Evolutionary conservation across 495 filamentous ascomycete species (phyloP), one percentile per base, ranked within the genome.

Genomic region (Venustampulla echinocandica): DNA sequence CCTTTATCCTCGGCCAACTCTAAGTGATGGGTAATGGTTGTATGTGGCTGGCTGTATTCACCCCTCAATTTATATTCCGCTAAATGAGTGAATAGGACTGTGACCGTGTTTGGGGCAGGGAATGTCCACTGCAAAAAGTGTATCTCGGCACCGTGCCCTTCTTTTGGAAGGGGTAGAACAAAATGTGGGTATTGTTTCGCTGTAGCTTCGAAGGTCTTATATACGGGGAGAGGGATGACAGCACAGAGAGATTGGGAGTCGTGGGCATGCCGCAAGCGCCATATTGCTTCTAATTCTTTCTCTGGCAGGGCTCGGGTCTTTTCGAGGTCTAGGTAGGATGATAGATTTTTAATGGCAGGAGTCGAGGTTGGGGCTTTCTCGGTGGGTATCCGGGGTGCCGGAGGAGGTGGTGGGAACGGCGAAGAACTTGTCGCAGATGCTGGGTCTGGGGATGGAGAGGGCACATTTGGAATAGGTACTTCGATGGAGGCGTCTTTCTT

Each of bases 41-140:
- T 97, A 54, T 98, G 92, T 35, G 92, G 92, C 59, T 79, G 75
- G 42, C 86, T 85, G 56, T 72, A 97, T 58, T 95, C 82, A 22
- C 93, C 92, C 25, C 89, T 76, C 47, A 90, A 68, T 69, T 95
- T 94, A 68, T 82, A 98, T 58, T 94, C 88, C 3, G 83, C 90
- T 19, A 98, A 71, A 53, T 86, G 79, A 6, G 92, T 97, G 66
- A 98, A 97, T 37, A 98, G 79, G 11, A 97, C 79, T 0, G 88
- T 95, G 0, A 80, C 76, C 2, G 82, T 84, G 23, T 77, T 68
- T 4, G 71, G 72, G 10, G 79, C 77, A 11, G 61, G 64, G 57
- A 82, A 86, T 0, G 81, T 81, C 82, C 76, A 89, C 63, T 84
- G 88, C 60, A 80, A 71, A 62, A 79, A 93, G 65, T 80, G 92